phyloP scores from a whole-genome alignment of 192 early-diverging fungal species.

The Backusella mclennaniae region DNA sequence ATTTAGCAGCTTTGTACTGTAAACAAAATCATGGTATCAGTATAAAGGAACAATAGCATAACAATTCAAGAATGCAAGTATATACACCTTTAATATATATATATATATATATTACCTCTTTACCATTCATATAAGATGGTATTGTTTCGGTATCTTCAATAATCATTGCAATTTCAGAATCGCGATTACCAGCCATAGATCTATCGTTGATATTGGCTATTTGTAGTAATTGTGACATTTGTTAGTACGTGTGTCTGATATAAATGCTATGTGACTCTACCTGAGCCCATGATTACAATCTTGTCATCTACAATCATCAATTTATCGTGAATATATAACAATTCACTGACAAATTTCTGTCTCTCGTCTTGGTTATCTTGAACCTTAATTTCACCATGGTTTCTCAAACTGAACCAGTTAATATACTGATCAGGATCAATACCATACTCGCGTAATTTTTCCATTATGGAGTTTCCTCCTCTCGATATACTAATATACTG shows the following conservation, averaged over 20 bases:
- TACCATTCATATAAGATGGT: slow-evolving; percentile 65
- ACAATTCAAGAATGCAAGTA: neutral
- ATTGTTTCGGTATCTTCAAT: slow-evolving; percentile 75
- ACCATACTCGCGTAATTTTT: slow-evolving; percentile 51
- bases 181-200: slow-evolving; percentile 8
- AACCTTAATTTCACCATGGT: slow-evolving; percentile 62
- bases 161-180: slow-evolving; percentile 52
- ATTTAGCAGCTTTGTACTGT: slow-evolving; percentile 62
- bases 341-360: slow-evolving; percentile 70
- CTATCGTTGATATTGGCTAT: slow-evolving; percentile 15
- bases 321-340: slow-evolving; percentile 86
- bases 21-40: neutral
- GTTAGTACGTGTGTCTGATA: neutral
- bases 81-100: neutral
- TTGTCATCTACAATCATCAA: slow-evolving; percentile 88
- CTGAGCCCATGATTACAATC: slow-evolving; percentile 79
- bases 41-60: neutral
- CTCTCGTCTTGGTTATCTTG: slow-evolving; percentile 17
- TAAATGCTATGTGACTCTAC: neutral
- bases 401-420: slow-evolving; percentile 72
- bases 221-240: neutral
- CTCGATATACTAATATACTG: slow-evolving; percentile 78
- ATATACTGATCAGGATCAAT: slow-evolving; percentile 68
- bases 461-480: slow-evolving; percentile 67
- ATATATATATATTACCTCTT: slow-evolving; percentile 29